Percentiles rank a stretch among this genome's conserved stretches.
Evolutionary conservation across 805 yeast genomes (phyloP).

Genomic region (Kodamaea hsintzibuensis): DNA sequence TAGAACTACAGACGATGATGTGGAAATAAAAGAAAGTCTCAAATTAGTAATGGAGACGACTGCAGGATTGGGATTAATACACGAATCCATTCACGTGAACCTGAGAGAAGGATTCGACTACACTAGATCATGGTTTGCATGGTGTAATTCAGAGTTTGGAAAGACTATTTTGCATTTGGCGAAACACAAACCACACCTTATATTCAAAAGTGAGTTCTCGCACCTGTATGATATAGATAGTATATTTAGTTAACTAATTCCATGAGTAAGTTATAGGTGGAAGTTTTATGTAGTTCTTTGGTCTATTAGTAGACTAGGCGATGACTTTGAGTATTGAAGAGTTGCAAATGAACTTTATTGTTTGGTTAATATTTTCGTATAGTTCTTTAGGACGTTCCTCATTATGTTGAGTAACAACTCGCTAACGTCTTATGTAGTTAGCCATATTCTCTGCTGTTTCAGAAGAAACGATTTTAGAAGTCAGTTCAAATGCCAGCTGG

Average conservation of each 20-base stretch:
- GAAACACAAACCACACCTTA: conserved; percentile 66
- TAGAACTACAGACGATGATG: conserved; percentile 71
- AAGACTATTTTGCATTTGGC: conserved; percentile 81
- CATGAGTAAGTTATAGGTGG: too few relatives aligned
- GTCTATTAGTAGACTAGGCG: background rate
- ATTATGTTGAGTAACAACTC: too few relatives aligned
- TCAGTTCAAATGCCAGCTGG: conserved; percentile 66
- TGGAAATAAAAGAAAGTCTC: conserved; percentile 58
- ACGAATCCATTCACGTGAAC: conserved; percentile 75
- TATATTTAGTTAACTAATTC: conserved; percentile 12
- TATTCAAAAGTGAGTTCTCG: conserved; percentile 49
- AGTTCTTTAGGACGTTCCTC: too few relatives aligned
- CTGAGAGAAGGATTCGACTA: conserved; percentile 46
- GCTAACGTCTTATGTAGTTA: conserved; percentile 52
- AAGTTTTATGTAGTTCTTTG: too few relatives aligned
- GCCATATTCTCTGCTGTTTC: conserved; percentile 75
- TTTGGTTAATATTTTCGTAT: too few relatives aligned
- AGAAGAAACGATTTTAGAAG: conserved; percentile 61
- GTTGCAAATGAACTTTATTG: too few relatives aligned
- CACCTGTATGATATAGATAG: conserved; percentile 32
- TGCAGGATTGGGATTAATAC: conserved; percentile 77
- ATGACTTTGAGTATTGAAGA: too few relatives aligned
- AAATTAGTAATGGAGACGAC: conserved; percentile 59
- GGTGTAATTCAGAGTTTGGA: conserved; percentile 93
- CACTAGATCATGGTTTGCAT: conserved; percentile 89